Conservation (phyloP, 441 rosid species). For the Rhodomyrtus psidioides region DNA sequence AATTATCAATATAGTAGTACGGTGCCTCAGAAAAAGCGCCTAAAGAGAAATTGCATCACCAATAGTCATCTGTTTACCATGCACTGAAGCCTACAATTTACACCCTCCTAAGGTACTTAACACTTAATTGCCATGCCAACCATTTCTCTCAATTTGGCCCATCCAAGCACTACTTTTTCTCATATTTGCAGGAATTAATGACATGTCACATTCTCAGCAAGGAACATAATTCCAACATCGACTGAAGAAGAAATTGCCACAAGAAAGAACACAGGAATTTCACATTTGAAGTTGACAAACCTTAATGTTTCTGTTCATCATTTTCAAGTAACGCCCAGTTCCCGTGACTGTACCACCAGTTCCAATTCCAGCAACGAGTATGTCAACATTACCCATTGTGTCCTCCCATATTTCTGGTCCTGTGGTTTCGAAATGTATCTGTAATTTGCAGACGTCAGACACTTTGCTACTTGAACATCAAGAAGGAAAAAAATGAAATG, state of each 20-base stretch:
- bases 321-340: conserved; percentile 69
- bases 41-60: not conserved
- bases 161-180: not conserved
- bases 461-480: not conserved
- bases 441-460: conserved; percentile 18
- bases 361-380: conserved; percentile 81
- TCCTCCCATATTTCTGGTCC: conserved; percentile 98
- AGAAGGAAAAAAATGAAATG: not conserved
- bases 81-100: not conserved
- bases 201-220: not conserved
- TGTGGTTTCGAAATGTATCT: conserved; percentile 85
- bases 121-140: not conserved
- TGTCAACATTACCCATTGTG: conserved; percentile 70
- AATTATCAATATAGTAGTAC: not conserved
- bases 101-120: not conserved
- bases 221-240: not conserved
- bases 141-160: not conserved
- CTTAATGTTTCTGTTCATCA: conserved; percentile 65
- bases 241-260: not conserved
- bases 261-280: not conserved
- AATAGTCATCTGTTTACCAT: not conserved
- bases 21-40: not conserved
- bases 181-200: not conserved
- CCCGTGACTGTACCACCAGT: conserved; percentile 89
- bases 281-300: conserved; percentile 14